Base-by-base conservation (phyloP, 1,139 yeast genomes). In the Magnusiomyces fungicola region DNA sequence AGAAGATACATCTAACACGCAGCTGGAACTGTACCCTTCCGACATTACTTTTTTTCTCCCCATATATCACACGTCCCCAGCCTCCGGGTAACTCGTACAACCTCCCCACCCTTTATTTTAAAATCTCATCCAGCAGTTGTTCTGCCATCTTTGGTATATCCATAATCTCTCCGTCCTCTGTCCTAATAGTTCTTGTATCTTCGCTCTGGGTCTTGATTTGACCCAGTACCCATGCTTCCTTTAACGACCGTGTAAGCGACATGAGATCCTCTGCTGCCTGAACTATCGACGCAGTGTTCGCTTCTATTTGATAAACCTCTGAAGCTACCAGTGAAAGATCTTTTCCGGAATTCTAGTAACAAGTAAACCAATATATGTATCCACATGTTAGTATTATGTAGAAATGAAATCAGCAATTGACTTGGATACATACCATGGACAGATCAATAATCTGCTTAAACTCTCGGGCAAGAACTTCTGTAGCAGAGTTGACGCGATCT, bases 171-270 rank as follows among this genome's bases (percentile, higher is more conserved):
- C 40, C 36, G 16, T 36, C 46, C 23, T 45, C 12, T 7, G 44
- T 18, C 19, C 21, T 43, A 3, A 43, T 5, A 25, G 47, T 44
- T 22, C 48, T 48, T 9, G 49, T 54, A 2, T 49, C 48, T 38
- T 51, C 57, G 5, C 53, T 57, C 5, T 55, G 52, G 4, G 68
- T 64, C 41, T 61, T 59, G n/a, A 68, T 60, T 52, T 68, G 71
- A 21, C 73, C 73, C 29, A 69, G 57, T 19, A 69, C 61, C 73
- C 73, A 69, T 10, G 72, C 69, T 53, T 69, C 73, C 51, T 69
- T 70, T 43, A 69, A 54, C 27, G 65, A 61, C 22, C 73, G 57
- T 1, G 73, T 67, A 34, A 69, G 64, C 50, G 64, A 65, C 42
- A 69, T 57, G 50, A 69, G 54, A 46, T 69, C 73, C 51, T 69